Percentiles rank a stretch among this genome's conserved stretches.
These are phyloP conservation scores for Chaetomium strumarium DNA, from an alignment of 2,329 filamentous ascomycete species.

Conservation along the genomic window DNA sequence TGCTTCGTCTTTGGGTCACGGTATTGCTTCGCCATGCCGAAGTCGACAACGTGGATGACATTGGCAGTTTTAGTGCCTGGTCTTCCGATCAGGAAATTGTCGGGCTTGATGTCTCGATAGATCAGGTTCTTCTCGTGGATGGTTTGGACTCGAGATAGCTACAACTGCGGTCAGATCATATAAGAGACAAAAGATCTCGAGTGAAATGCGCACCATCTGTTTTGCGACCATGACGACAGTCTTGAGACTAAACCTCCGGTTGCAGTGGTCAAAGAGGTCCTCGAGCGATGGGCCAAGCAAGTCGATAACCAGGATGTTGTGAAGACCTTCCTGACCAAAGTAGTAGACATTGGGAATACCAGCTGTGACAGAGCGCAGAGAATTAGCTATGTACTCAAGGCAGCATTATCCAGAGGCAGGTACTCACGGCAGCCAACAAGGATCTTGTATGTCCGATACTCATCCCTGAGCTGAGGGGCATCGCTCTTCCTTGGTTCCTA, in stretches of 20 bases:
- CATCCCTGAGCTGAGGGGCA: slow-evolving; percentile 93
- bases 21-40: slow-evolving; percentile 99
- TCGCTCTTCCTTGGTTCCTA: slow-evolving; percentile 98
- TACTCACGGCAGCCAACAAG: slow-evolving; percentile 96
- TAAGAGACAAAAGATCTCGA: neutral
- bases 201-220: slow-evolving; percentile 65
- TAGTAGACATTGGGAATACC: slow-evolving; percentile 99
- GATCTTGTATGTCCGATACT: slow-evolving; percentile 99
- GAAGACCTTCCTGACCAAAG: slow-evolving; percentile 95
- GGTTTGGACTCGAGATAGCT: slow-evolving; percentile 83
- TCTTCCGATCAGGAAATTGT: slow-evolving; percentile 96
- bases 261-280: slow-evolving; percentile 96
- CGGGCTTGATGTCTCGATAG: slow-evolving; percentile 98
- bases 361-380: slow-evolving; percentile 48
- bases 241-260: slow-evolving; percentile 90
- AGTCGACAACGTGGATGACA: slow-evolving; percentile 97
- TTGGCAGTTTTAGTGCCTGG: slow-evolving; percentile 91
- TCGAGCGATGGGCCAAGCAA: slow-evolving; percentile 90
- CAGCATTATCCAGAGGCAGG: too few relatives aligned
- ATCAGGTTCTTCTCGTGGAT: slow-evolving; percentile 99
- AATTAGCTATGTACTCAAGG: slow-evolving; percentile 13
- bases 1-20: slow-evolving; percentile 98
- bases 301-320: slow-evolving; percentile 98
- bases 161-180: slow-evolving; percentile 26
- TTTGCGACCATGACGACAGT: slow-evolving; percentile 99